Evolutionary conservation across 495 filamentous ascomycete genomes (phyloP).

Genomic region (Aspergillus sparsus): DNA sequence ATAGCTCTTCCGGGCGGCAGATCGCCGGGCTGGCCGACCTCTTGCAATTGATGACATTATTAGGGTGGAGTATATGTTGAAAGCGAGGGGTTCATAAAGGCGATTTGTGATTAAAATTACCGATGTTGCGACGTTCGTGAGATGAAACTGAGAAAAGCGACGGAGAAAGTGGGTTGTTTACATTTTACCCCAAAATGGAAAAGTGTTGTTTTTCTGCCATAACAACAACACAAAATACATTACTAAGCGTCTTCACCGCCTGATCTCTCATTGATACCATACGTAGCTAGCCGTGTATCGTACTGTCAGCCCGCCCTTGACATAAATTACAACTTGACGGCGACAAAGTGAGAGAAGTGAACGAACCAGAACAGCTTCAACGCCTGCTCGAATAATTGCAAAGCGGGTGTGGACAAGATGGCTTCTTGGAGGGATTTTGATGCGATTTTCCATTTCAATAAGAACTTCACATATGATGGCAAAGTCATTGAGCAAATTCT

Average conservation of each 20-base stretch:
- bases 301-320: conserved; percentile 17
- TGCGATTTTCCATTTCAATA: conserved; percentile 61
- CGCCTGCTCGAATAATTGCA: not conserved
- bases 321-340: conserved; percentile 2
- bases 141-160: conserved; percentile 28
- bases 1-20: conserved; percentile 65
- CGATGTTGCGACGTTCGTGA: conserved; percentile 27
- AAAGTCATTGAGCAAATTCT: conserved; percentile 59
- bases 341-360: not conserved
- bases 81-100: conserved; percentile 34
- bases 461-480: conserved; percentile 62
- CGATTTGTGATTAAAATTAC: conserved; percentile 23
- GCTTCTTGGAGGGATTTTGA: conserved; percentile 59
- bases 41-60: conserved; percentile 64
- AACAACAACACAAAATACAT: conserved; percentile 25
- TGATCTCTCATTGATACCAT: conserved; percentile 10
- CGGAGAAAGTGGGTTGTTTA: conserved; percentile 51
- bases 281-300: conserved; percentile 23
- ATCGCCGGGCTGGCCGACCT: conserved; percentile 73
- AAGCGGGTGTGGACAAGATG: conserved; percentile 29
- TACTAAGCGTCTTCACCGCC: conserved; percentile 30
- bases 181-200: conserved; percentile 41
- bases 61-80: conserved; percentile 20
- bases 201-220: conserved; percentile 41
- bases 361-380: not conserved